A percentile compares a stretch with the other conserved stretches of the same genome.
These are phyloP conservation scores for Shiraia sp. DNA, from an alignment of 2,329 filamentous ascomycete genomes.

Conservation along the genomic window DNA sequence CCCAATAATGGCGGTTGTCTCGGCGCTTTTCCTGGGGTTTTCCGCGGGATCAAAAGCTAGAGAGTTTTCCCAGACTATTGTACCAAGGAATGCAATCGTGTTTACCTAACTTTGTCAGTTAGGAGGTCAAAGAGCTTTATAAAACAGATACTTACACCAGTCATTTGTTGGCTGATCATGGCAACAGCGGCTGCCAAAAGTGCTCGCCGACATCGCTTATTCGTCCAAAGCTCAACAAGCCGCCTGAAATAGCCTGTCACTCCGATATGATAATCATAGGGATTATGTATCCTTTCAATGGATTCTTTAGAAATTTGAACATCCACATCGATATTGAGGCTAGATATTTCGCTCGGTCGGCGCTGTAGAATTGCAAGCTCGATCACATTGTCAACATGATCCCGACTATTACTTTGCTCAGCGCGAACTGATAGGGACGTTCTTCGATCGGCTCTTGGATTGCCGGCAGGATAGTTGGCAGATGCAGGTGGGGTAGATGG, in stretches of 20 bases:
- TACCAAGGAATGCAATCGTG: constrained; percentile 21
- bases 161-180: constrained; percentile 22
- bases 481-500: constrained; percentile 2
- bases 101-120: no score
- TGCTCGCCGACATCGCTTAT: constrained; percentile 21
- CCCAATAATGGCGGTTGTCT: constrained; percentile 18
- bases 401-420: no score
- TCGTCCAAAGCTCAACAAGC: constrained; percentile 16
- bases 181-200: constrained; percentile 17
- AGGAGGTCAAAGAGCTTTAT: no score
- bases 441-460: neutral
- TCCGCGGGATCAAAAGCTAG: neutral
- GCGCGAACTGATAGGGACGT: no score
- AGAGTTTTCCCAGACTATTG: constrained; percentile 16
- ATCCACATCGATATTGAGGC: constrained; percentile 9
- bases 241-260: constrained; percentile 26
- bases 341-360: constrained; percentile 10
- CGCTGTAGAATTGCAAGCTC: constrained; percentile 3
- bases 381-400: no score
- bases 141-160: no score
- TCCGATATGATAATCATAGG: constrained; percentile 25
- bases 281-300: constrained; percentile 11
- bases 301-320: neutral
- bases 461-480: constrained; percentile 6
- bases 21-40: constrained; percentile 3